phyloP scores from a whole-genome alignment of 1,139 yeast genomes.

The Candida sanyaensis region DNA sequence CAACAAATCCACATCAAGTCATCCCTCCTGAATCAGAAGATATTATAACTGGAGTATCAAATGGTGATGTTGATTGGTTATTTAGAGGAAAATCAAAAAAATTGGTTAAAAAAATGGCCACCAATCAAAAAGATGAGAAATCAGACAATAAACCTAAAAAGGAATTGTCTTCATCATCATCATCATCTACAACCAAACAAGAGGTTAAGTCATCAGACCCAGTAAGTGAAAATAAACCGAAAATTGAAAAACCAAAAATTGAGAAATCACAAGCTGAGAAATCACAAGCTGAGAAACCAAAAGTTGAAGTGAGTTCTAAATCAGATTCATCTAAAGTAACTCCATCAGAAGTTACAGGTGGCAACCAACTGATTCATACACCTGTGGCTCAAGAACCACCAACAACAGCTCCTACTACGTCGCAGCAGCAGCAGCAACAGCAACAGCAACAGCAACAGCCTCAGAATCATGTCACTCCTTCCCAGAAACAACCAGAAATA shows the following conservation, averaged over 20 bases:
- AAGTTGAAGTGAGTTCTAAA: not conserved
- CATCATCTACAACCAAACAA: not conserved
- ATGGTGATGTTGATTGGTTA: slow-evolving; percentile 78
- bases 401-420: not conserved
- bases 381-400: slow-evolving; percentile 1
- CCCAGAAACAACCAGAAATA: slow-evolving; percentile 7
- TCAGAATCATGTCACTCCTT: not conserved
- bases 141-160: not conserved
- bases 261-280: no score
- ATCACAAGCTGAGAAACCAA: not conserved
- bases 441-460: no score
- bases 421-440: no score
- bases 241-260: not conserved
- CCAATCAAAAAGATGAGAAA: slow-evolving; percentile 12
- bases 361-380: no score
- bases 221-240: not conserved
- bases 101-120: slow-evolving; percentile 42
- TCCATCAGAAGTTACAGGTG: not conserved
- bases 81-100: slow-evolving; percentile 67
- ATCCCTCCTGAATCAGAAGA: slow-evolving; percentile 11
- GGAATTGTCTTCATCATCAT: no score
- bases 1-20: slow-evolving; percentile 7
- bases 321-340: not conserved
- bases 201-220: not conserved
- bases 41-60: slow-evolving; percentile 56